phyloP scores from a whole-genome alignment of 805 yeast genomes.

The Cyberlindnera maritima region DNA sequence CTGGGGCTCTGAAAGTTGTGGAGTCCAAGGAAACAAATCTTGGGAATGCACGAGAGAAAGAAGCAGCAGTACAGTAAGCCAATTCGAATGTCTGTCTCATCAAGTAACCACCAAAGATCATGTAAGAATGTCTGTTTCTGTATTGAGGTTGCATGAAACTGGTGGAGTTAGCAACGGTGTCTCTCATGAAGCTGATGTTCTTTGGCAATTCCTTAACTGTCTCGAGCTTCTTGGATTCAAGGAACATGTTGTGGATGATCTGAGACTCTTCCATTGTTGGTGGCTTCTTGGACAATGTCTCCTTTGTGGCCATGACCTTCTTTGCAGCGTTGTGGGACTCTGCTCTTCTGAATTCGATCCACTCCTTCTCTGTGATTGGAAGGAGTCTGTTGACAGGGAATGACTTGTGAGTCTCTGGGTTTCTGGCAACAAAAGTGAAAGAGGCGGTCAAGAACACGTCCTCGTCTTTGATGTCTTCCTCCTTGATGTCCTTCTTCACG shows the following conservation, averaged over 20 bases:
- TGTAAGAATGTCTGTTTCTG: slow-evolving; percentile 89
- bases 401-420: slow-evolving; percentile 87
- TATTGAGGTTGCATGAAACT: slow-evolving; percentile 95
- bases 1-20: slow-evolving; percentile 90
- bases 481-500: slow-evolving; percentile 51
- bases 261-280: slow-evolving; percentile 73
- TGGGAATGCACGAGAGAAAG: slow-evolving; percentile 81
- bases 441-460: slow-evolving; percentile 83
- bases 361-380: slow-evolving; percentile 72
- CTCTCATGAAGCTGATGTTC: slow-evolving; percentile 62
- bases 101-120: slow-evolving; percentile 94
- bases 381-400: slow-evolving; percentile 80
- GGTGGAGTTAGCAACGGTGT: slow-evolving; percentile 70
- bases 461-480: slow-evolving; percentile 55
- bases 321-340: slow-evolving; percentile 87
- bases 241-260: slow-evolving; percentile 78
- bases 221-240: slow-evolving; percentile 41
- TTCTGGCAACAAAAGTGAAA: slow-evolving; percentile 93
- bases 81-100: slow-evolving; percentile 91
- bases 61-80: slow-evolving; percentile 91
- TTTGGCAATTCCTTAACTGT: slow-evolving; percentile 38
- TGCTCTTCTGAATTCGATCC: slow-evolving; percentile 83
- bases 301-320: slow-evolving; percentile 69
- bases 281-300: slow-evolving; percentile 59
- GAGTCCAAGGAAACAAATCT: slow-evolving; percentile 88